Conservation (phyloP, 2,329 filamentous ascomycete species). For the Colletotrichum sp. region DNA sequence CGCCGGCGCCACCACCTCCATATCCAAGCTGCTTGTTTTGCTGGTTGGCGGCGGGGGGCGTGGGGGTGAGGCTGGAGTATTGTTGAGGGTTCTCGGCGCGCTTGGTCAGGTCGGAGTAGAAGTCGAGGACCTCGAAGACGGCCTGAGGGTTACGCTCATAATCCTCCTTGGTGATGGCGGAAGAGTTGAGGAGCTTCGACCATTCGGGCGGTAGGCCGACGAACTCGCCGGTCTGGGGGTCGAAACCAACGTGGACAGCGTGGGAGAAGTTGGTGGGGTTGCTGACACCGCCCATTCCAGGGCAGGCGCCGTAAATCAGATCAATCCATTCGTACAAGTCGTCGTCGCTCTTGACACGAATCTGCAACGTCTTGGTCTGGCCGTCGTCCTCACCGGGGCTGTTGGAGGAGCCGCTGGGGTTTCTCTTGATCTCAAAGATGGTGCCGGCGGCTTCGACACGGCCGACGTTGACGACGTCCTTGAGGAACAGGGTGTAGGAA, state of each 20-base stretch:
- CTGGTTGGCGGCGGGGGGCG: slow-evolving; percentile 62
- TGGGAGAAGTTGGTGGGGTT: slow-evolving; percentile 99
- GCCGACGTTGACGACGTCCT: slow-evolving; percentile 88
- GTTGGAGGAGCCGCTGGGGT: slow-evolving; percentile 69
- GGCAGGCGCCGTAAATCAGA: slow-evolving; percentile 94
- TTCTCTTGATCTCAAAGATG: slow-evolving; percentile 91
- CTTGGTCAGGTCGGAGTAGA: slow-evolving; percentile 85
- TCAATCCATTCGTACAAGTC: slow-evolving; percentile 99
- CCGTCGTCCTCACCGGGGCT: slow-evolving; percentile 82
- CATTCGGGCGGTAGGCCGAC: slow-evolving; percentile 94
- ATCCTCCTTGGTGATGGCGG: slow-evolving; percentile 97
- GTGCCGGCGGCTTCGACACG: slow-evolving; percentile 90
- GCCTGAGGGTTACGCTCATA: slow-evolving; percentile 96
- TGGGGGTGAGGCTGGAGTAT: slow-evolving; percentile 72
- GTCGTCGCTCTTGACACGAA: slow-evolving; percentile 93
- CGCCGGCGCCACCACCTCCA: slow-evolving; percentile 57
- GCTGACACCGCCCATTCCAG: slow-evolving; percentile 96
- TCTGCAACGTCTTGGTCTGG: slow-evolving; percentile 82
- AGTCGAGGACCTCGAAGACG: slow-evolving; percentile 81
- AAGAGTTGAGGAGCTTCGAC: slow-evolving; percentile 95
- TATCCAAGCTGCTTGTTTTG: slow-evolving; percentile 69
- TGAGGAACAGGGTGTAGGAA: slow-evolving; percentile 82
- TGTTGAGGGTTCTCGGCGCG: slow-evolving; percentile 72
- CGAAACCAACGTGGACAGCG: slow-evolving; percentile 96
- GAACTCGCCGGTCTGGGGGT: slow-evolving; percentile 93